Base-by-base conservation (phyloP, 306 rosid species). In the Boehmeria nivea region DNA sequence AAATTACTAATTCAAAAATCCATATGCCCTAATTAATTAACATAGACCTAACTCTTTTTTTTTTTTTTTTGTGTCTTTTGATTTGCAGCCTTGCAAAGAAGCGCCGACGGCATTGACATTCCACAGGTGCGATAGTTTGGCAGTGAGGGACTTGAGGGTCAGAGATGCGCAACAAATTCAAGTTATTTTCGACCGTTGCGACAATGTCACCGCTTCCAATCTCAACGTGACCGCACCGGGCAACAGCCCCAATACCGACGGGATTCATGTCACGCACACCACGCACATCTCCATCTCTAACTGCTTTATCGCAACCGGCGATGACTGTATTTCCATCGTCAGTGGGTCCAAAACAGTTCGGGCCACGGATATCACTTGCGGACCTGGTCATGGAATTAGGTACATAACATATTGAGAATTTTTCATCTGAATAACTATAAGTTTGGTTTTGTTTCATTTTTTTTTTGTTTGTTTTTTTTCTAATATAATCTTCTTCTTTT, bases 31-130 rank as follows among this genome's bases (percentile, higher is more conserved):
- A 34, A 9, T 23, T 3, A 10, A 11, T 7, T 16, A 22, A 33
- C 14, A 17, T 4, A 8, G 21, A 36, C 37, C 60, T 75, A 12
- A 75, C 58, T 8, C 39, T 13, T 33, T 31, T 28, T 4, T 38
- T 16, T 12, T 48, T 2, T 39, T 3, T 65, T 61, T 44, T 33
- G 5, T n/a, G 17, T 40, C 17, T 11, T 12, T 27, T 28, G 47
- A 54, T 12, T 78, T 58, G 66, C 84, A 91, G 98, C 76, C 98
- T 28, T 91, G 98, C 89, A 72, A 60, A 68, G 66, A 67, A 12
- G 95, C 98, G 27, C 96, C 98, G 20, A 91, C 95, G 94, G 90
- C 88, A 40, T 19, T 88, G 37, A 85, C 81, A 18, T 88, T 88
- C 66, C 6, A n/a, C 15, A 12, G 45, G 9, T 76, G 87, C 43